These are phyloP conservation scores for Davidsoniella australis DNA, from an alignment of 2,329 filamentous ascomycete genomes.

Conservation along the genomic window DNA sequence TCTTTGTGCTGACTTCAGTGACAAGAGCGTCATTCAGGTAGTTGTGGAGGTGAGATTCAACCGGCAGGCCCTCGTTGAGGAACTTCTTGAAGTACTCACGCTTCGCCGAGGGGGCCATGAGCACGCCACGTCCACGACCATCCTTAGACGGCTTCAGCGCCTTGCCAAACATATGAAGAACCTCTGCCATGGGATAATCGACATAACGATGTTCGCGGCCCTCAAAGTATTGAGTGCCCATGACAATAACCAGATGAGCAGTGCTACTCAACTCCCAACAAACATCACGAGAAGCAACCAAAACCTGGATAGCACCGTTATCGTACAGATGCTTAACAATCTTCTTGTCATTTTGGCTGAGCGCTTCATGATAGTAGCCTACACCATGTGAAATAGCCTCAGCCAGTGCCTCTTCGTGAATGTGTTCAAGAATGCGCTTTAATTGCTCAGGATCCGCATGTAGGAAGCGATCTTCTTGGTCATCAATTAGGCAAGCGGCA, in stretches of 20 bases:
- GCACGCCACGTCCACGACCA: slow-evolving; percentile 70
- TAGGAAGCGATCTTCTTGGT: slow-evolving; percentile 86
- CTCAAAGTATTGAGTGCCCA: slow-evolving; percentile 97
- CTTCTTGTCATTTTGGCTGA: slow-evolving; percentile 74
- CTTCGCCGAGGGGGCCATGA: slow-evolving; percentile 91
- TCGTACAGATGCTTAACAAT: slow-evolving; percentile 88
- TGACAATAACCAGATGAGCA: slow-evolving; percentile 82
- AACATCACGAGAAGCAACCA: slow-evolving; percentile 63
- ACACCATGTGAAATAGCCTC: slow-evolving; percentile 87
- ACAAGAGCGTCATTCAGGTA: slow-evolving; percentile 94
- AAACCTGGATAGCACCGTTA: slow-evolving; percentile 74
- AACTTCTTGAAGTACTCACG: slow-evolving; percentile 99
- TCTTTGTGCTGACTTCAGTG: slow-evolving; percentile 90
- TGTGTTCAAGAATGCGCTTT: slow-evolving; percentile 58
- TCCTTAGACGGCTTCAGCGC: slow-evolving; percentile 65
- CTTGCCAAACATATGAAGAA: slow-evolving; percentile 96
- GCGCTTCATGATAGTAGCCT: slow-evolving; percentile 90
- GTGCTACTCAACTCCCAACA: slow-evolving; percentile 88
- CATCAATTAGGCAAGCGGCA: slow-evolving; percentile 71
- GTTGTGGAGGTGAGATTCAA: slow-evolving; percentile 83
- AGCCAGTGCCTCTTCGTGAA: slow-evolving; percentile 74
- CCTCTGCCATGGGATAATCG: slow-evolving; percentile 85
- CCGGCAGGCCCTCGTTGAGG: slow-evolving; percentile 82
- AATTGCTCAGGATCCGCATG: slow-evolving; percentile 72
- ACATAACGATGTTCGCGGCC: slow-evolving; percentile 93